phyloP scores from a whole-genome alignment of 306 rosid species.

The Casuarina glauca region DNA sequence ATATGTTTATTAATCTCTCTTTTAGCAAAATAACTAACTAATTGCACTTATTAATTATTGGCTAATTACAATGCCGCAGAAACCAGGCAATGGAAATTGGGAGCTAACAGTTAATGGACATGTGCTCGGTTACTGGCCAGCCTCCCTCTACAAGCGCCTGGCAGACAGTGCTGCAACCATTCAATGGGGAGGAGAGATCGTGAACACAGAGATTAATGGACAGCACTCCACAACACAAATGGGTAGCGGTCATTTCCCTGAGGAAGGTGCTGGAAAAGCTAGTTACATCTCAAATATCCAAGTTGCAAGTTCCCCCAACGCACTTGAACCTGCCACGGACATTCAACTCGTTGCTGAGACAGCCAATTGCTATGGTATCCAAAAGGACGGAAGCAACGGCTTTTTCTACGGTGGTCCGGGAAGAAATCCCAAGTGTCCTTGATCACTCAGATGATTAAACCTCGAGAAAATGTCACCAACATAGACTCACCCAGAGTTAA shows the following conservation, averaged over 20 bases:
- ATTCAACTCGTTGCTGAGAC: conserved; percentile 51
- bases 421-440: conserved; percentile 42
- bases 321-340: conserved; percentile 44
- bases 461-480: background rate
- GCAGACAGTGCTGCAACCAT: conserved; percentile 54
- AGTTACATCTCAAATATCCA: conserved; percentile 56
- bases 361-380: conserved; percentile 44
- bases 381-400: conserved; percentile 13
- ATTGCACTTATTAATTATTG: background rate
- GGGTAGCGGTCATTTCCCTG: conserved; percentile 69
- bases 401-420: conserved; percentile 67
- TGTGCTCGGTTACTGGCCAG: conserved; percentile 66
- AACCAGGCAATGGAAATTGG: conserved; percentile 65
- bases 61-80: conserved; percentile 13
- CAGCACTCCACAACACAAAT: conserved; percentile 61
- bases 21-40: no score
- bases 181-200: conserved; percentile 67
- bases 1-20: no score
- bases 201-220: conserved; percentile 46
- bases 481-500: no score
- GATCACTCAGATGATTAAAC: conserved; percentile 17
- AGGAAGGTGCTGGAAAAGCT: conserved; percentile 57
- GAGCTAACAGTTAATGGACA: conserved; percentile 55
- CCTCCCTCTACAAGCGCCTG: conserved; percentile 49
- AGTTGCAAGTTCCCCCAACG: conserved; percentile 47